phyloP scores from a whole-genome alignment of 345 rosid species.

The Citropsis articulata region DNA sequence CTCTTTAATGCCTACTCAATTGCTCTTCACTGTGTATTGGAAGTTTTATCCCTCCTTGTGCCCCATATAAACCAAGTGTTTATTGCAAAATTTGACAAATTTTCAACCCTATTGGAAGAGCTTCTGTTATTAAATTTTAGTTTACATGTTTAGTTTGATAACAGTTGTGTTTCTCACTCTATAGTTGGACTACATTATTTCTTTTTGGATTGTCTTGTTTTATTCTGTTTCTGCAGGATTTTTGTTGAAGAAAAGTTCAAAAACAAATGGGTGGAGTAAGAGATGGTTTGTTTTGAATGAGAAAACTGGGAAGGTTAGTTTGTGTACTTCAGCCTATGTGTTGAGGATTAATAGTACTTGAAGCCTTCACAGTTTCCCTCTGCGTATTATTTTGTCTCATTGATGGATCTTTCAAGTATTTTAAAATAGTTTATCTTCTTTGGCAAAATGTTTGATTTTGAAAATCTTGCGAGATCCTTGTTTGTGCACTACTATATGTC shows the following conservation, averaged over 20 bases:
- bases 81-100: neutral
- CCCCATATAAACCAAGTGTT: neutral
- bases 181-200: neutral
- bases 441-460: neutral
- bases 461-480: neutral
- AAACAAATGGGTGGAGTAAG: constrained; percentile 87
- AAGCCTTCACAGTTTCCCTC: neutral
- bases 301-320: constrained; percentile 91
- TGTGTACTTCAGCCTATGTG: neutral
- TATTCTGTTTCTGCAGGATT: constrained; percentile 54
- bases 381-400: neutral
- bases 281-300: constrained; percentile 98
- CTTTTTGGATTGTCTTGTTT: neutral
- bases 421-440: neutral
- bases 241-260: constrained; percentile 88
- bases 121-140: neutral
- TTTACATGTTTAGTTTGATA: neutral
- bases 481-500: neutral
- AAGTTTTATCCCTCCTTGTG: neutral
- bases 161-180: neutral
- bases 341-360: neutral
- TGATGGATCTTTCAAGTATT: neutral
- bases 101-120: neutral
- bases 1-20: neutral
- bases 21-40: neutral